Evolutionary conservation across 2,329 filamentous ascomycete species (phyloP).

Genomic region (Pseudogymnoascus sp.): DNA sequence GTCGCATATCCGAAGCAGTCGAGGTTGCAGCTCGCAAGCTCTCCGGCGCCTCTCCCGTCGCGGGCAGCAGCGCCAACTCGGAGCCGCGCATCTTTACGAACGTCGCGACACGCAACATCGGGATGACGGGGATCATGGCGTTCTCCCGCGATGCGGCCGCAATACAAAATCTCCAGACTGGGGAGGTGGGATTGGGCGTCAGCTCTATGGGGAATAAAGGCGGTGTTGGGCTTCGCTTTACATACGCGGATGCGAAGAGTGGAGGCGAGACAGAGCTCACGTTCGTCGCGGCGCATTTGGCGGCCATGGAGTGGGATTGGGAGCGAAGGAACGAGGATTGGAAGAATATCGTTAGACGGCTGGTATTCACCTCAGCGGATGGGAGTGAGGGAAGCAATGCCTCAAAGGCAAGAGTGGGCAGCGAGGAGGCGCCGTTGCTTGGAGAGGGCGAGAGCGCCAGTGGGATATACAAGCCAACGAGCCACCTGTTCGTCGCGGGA

Average conservation of each 20-base stretch:
- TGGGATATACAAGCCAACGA: slow-evolving; percentile 61
- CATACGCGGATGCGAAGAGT: slow-evolving; percentile 39
- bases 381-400: slow-evolving; percentile 25
- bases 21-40: slow-evolving; percentile 50
- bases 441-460: slow-evolving; percentile 40
- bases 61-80: slow-evolving; percentile 14
- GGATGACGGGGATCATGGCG: slow-evolving; percentile 84
- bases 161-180: slow-evolving; percentile 62
- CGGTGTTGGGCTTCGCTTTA: slow-evolving; percentile 69
- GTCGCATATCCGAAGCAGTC: slow-evolving; percentile 62
- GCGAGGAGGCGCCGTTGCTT: slow-evolving; percentile 36
- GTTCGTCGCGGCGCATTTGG: slow-evolving; percentile 81
- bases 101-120: slow-evolving; percentile 64
- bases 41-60: slow-evolving; percentile 19
- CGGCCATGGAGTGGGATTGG: slow-evolving; percentile 75
- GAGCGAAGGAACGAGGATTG: slow-evolving; percentile 77
- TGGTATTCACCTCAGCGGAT: slow-evolving; percentile 58
- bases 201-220: slow-evolving; percentile 95
- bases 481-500: slow-evolving; percentile 77
- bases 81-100: slow-evolving; percentile 53
- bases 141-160: slow-evolving; percentile 60
- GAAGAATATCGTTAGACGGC: slow-evolving; percentile 68
- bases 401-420: slow-evolving; percentile 15
- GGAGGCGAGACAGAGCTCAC: slow-evolving; percentile 55
- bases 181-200: slow-evolving; percentile 74